Percentiles rank a stretch among this genome's conserved stretches.
phyloP scores from a whole-genome alignment of 345 rosid species.

The Euphorbia peplus region DNA sequence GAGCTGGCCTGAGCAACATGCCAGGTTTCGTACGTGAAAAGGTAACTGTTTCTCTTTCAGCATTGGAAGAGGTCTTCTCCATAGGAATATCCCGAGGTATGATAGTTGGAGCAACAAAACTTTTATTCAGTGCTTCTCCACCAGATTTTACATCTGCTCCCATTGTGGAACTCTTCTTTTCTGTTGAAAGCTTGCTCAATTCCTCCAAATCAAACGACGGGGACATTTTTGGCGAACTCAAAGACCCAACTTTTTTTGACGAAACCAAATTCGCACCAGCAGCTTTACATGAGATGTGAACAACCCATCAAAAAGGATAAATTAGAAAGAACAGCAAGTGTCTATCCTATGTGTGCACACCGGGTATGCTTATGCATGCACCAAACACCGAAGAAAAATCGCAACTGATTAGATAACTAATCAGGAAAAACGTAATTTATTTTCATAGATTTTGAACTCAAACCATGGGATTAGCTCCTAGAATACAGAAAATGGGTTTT shows the following conservation, averaged over 20 bases:
- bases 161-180: constrained; percentile 36
- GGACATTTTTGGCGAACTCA: constrained; percentile 40
- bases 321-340: neutral
- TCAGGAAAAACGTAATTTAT: neutral
- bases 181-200: constrained; percentile 24
- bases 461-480: neutral
- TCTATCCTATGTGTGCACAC: neutral
- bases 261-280: constrained; percentile 62
- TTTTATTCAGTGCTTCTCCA: constrained; percentile 47
- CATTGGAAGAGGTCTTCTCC: constrained; percentile 45
- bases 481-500: neutral
- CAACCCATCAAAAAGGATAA: constrained; percentile 18
- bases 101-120: constrained; percentile 34
- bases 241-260: constrained; percentile 39
- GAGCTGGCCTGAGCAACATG: constrained; percentile 89
- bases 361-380: neutral
- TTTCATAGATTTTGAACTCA: neutral
- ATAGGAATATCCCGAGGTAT: constrained; percentile 40
- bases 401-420: neutral
- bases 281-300: constrained; percentile 42
- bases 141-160: constrained; percentile 34
- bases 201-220: constrained; percentile 35
- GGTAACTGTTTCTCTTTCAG: constrained; percentile 63
- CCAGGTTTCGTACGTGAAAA: constrained; percentile 90
- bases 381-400: neutral